Evolutionary conservation across 2,329 filamentous ascomycete species (phyloP).

Genomic region (Colletotrichum viniferum): DNA sequence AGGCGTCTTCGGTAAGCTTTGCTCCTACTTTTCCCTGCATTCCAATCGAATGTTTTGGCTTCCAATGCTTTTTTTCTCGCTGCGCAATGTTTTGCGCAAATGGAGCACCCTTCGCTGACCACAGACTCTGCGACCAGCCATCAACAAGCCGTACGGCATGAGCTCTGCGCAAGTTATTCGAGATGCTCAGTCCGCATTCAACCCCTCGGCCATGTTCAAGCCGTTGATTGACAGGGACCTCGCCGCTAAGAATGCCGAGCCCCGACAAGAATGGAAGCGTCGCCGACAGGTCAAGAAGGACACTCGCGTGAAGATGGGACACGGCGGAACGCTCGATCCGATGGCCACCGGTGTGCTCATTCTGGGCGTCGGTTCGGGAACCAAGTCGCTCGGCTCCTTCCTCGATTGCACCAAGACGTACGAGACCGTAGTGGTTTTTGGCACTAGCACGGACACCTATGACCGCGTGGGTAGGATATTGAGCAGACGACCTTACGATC

Average conservation of each 20-base stretch:
- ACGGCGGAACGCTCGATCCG: conserved; percentile 94
- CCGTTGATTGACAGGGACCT: conserved; percentile 74
- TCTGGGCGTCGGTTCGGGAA: conserved; percentile 84
- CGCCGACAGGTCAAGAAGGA: conserved; percentile 61
- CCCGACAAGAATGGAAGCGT: conserved; percentile 62
- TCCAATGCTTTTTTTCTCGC: not conserved
- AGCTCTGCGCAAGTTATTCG: conserved; percentile 92
- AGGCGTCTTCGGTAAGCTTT: conserved; percentile 60
- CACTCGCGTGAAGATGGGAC: conserved; percentile 87
- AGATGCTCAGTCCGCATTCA: conserved; percentile 84
- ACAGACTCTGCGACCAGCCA: conserved; percentile 57
- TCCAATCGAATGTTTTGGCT: conserved; percentile 1
- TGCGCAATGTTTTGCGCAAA: not conserved
- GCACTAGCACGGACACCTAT: conserved; percentile 91
- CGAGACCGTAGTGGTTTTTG: conserved; percentile 87
- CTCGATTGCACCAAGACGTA: conserved; percentile 92
- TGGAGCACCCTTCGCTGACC: not conserved
- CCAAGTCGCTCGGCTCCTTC: conserved; percentile 80
- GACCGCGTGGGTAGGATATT: conserved; percentile 86
- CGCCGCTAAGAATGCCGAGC: conserved; percentile 59
- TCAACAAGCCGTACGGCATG: conserved; percentile 89
- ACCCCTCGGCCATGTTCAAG: conserved; percentile 77
- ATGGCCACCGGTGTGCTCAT: conserved; percentile 93
- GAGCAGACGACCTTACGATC: conserved; percentile 73
- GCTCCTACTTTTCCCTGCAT: not conserved